Evolutionary conservation across 208 protist species (phyloP).

Genomic region (Phytomonas francai): DNA sequence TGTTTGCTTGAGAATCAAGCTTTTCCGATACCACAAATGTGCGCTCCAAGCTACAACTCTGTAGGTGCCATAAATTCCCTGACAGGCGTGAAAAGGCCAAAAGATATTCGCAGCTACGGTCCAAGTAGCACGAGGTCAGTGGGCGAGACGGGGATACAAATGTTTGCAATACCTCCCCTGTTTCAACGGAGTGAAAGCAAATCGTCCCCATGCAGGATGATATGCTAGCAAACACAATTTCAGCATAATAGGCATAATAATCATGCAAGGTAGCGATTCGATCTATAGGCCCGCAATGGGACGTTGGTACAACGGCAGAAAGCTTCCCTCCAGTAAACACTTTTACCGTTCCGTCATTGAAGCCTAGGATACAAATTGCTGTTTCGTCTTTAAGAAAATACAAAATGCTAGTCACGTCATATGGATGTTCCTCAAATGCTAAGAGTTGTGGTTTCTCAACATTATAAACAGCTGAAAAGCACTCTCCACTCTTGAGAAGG

Average conservation of each 20-base stretch:
- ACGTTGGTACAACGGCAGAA: conserved; percentile 16
- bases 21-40: conserved; percentile 15
- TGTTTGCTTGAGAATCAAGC: not conserved
- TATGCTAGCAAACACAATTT: conserved; percentile 50
- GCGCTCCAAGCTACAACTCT: conserved; percentile 67
- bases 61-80: conserved; percentile 77
- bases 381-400: conserved; percentile 17
- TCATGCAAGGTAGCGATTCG: conserved; percentile 9
- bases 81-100: conserved; percentile 32
- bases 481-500: conserved; percentile 26
- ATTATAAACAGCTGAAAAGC: conserved; percentile 17
- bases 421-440: conserved; percentile 23
- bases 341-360: conserved; percentile 31
- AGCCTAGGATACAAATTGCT: conserved; percentile 27
- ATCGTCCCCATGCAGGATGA: conserved; percentile 51
- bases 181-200: conserved; percentile 43
- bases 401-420: conserved; percentile 28
- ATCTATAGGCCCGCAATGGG: conserved; percentile 34
- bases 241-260: conserved; percentile 9
- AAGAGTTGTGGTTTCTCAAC: conserved; percentile 15
- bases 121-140: conserved; percentile 48
- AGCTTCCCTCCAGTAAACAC: conserved; percentile 23
- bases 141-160: conserved; percentile 52
- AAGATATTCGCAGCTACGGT: conserved; percentile 43
- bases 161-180: conserved; percentile 35